Evolutionary conservation across 306 rosid genomes (phyloP).

Genomic region (Ceratonia siliqua): DNA sequence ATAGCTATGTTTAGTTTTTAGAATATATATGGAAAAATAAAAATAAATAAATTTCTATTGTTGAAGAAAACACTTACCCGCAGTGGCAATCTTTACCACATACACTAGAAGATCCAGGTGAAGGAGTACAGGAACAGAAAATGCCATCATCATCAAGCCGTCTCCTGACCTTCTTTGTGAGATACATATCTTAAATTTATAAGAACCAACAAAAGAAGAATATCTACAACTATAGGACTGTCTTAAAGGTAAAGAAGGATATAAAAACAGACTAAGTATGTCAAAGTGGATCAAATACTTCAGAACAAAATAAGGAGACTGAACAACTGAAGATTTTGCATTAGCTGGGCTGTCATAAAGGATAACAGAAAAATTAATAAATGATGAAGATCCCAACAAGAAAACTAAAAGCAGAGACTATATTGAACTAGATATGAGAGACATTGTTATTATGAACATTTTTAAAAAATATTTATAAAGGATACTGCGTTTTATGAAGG

Average conservation of each 20-base stretch:
- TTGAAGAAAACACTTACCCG: constrained; percentile 63
- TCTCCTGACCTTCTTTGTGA: constrained; percentile 73
- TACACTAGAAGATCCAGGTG: constrained; percentile 63
- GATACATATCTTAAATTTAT: constrained; percentile 76
- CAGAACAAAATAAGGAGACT: neutral
- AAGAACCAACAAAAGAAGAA: constrained; percentile 44
- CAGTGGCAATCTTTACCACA: constrained; percentile 93
- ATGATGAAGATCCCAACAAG: neutral
- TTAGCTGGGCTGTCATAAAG: neutral
- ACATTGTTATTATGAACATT: neutral
- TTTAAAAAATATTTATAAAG: constrained; percentile 15
- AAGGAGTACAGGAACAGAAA: constrained; percentile 75
- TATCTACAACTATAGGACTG: neutral
- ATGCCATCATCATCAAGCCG: constrained; percentile 88
- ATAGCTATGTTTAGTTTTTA: neutral
- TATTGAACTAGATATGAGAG: neutral
- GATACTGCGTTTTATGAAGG: constrained; percentile 75
- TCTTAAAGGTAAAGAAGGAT: constrained; percentile 6
- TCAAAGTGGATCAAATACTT: neutral
- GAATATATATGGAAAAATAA: neutral
- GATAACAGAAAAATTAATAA: neutral
- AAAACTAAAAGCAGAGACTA: neutral
- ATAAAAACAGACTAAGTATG: constrained; percentile 22
- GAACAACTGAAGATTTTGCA: neutral
- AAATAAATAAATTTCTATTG: neutral